Percentiles rank a stretch among this genome's conserved stretches.
Evolutionary conservation across 768 basidiomycete genomes (phyloP).

Genomic region (Thelephora aurantiotincta): DNA sequence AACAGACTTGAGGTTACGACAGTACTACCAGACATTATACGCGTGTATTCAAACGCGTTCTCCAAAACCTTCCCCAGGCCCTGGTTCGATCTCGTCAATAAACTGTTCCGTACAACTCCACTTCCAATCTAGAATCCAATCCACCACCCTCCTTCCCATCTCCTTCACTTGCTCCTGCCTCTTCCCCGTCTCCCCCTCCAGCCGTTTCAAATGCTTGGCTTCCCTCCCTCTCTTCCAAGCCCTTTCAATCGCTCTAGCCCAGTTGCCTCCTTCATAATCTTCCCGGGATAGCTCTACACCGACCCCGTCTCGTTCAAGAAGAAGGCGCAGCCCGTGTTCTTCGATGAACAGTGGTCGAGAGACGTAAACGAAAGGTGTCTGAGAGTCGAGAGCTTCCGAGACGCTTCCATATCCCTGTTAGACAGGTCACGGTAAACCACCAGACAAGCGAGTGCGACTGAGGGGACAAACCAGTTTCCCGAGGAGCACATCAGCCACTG

Average conservation of each 20-base stretch:
- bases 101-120: background rate
- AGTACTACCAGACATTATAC: no score
- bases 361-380: constrained; percentile 70
- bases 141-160: constrained; percentile 33
- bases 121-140: constrained; percentile 31
- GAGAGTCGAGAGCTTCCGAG: constrained; percentile 62
- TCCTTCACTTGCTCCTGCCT: constrained; percentile 27
- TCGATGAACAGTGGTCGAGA: constrained; percentile 72
- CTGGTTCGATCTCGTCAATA: no score
- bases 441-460: background rate
- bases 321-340: constrained; percentile 58
- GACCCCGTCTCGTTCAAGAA: constrained; percentile 49
- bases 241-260: constrained; percentile 43
- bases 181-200: constrained; percentile 26
- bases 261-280: constrained; percentile 59
- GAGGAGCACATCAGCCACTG: constrained; percentile 57
- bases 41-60: no score
- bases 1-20: no score
- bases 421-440: background rate
- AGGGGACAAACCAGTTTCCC: constrained; percentile 53
- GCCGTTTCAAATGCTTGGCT: constrained; percentile 33
- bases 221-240: constrained; percentile 40
- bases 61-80: no score
- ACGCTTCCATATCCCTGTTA: constrained; percentile 72
- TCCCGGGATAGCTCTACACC: constrained; percentile 54